Percentiles rank a stretch among this genome's conserved stretches.
phyloP scores from a whole-genome alignment of 148 eudicot genomes.

The Cornus florida region DNA sequence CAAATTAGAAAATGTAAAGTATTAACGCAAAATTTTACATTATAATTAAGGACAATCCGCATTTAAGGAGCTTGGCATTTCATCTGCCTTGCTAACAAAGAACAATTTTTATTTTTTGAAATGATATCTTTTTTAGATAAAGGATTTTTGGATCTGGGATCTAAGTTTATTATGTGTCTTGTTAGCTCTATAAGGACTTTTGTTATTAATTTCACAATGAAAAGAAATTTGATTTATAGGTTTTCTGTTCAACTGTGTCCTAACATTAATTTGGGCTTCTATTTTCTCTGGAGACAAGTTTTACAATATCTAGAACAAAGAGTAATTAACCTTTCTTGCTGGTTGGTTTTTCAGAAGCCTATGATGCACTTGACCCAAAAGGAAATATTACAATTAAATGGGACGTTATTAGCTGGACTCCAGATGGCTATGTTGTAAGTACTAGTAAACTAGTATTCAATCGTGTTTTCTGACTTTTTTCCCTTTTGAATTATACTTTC shows the following conservation, averaged over 20 bases:
- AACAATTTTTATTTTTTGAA: too few relatives aligned
- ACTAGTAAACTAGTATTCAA: not conserved
- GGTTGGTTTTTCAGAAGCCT: slow-evolving; percentile 51
- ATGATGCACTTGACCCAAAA: slow-evolving; percentile 75
- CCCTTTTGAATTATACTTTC: not conserved
- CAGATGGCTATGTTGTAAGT: slow-evolving; percentile 89
- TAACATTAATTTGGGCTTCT: not conserved
- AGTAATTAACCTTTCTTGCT: not conserved
- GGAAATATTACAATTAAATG: slow-evolving; percentile 91
- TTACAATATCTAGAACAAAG: not conserved
- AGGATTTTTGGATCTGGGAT: not conserved
- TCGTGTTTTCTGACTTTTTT: not conserved
- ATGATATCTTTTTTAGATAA: not conserved
- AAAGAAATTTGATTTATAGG: not conserved
- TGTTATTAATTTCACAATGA: not conserved
- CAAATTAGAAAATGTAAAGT: too few relatives aligned
- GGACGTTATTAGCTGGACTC: slow-evolving; percentile 79
- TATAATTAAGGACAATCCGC: not conserved
- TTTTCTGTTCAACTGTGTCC: not conserved
- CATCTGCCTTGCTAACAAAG: not conserved
- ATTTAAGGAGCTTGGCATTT: not conserved
- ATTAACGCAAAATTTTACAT: not conserved
- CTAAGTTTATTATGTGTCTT: not conserved
- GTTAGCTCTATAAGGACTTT: not conserved
- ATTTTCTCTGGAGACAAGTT: not conserved